Evolutionary conservation across 2,329 filamentous ascomycete species (phyloP), one percentile per base, ranked within the genome.

Genomic region (Xylaria sp.): DNA sequence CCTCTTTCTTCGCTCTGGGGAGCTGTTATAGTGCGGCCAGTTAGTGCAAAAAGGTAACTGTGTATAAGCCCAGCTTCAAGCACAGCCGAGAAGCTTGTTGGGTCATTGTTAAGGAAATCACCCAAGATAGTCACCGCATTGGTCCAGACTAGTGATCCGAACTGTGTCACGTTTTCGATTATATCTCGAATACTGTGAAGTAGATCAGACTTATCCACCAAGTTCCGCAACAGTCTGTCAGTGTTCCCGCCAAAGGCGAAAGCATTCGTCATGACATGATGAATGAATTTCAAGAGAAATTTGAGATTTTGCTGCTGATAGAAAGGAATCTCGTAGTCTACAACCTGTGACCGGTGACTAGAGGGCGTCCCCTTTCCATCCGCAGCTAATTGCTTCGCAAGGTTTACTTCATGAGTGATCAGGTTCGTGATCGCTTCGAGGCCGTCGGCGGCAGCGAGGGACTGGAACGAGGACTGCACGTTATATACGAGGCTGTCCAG

Each of bases 21-120:
- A 53, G 80, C 73, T 4, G 78, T 71, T 4, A 87, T 74, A 4
- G 78, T 71, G 25, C 78, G 79, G 4, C 85, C 83, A 1, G 88
- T 96, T 57, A 98, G 86, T 3, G 94, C 88, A 75, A 94, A 89
- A 14, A 99, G 83, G 61, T 97, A 90, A 54, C 89, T 92, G 74
- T 90, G 90, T 71, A 95, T 94, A 70, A 99, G 84, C 21, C 93
- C 93, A 53, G 95, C 94, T 78, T 99, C 95, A 14, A 92, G 92
- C 67, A 99, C 95, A 23, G 97, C 92, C 28, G 92, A 90, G 75
- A 97, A 99, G 76, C 95, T 99, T 0, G 95, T 99, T 0, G 95
- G 95, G 72, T 99, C 95, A 73, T 98, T 97, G 78, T 99, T 96
- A 71, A 99, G 96, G 77, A 99, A 99, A 70, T 92, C 94, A 73